Base-by-base conservation (phyloP, 495 filamentous ascomycete genomes). In the Chaetomidium leptoderma region DNA sequence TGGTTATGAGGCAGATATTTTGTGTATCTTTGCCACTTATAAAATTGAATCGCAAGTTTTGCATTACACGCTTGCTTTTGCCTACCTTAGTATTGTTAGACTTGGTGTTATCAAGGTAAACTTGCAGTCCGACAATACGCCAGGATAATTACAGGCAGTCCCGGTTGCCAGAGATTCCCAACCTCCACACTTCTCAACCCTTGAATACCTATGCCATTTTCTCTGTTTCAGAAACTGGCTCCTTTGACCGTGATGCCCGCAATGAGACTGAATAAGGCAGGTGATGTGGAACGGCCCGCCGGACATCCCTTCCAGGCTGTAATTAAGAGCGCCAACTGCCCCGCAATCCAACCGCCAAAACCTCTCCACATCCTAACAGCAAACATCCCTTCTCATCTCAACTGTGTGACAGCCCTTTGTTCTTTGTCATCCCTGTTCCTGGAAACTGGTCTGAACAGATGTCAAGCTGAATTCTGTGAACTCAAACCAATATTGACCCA, bases 1-100 rank as follows among this genome's bases (percentile, higher is more conserved):
- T 55, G 53, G 53, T 21, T 3, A 19, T 16, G 44, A 39, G 23
- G 29, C 43, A 30, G 19, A 9, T 47, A n/a, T 33, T 42, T 55
- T 46, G 53, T 55, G 53, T 37, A 39, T 37, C 39, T 53, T 27
- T 45, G 52, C 27, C 40, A 33, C 17, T 33, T 45, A 40, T 54
- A 54, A 54, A 17, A 39, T 30, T 29, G 30, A 30, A 7, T 35
- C 13, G 53, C 29, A 45, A 36, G 21, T 46, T 44, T 44, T 33
- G 6, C 13, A 17, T 29, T 21, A 30, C 8, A 9, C 8, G 30
- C 21, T 33, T 19, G 26, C 19, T 24, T 10, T 11, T 39, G 16
- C 36, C n/a, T n/a, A n/a, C n/a, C n/a, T n/a, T n/a, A n/a, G n/a
- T n/a, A n/a, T n/a, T n/a, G n/a, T n/a, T n/a, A n/a, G n/a, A n/a